Conservation (phyloP, 2,329 filamentous ascomycete species). For the Penicillium psychrosexuale region DNA sequence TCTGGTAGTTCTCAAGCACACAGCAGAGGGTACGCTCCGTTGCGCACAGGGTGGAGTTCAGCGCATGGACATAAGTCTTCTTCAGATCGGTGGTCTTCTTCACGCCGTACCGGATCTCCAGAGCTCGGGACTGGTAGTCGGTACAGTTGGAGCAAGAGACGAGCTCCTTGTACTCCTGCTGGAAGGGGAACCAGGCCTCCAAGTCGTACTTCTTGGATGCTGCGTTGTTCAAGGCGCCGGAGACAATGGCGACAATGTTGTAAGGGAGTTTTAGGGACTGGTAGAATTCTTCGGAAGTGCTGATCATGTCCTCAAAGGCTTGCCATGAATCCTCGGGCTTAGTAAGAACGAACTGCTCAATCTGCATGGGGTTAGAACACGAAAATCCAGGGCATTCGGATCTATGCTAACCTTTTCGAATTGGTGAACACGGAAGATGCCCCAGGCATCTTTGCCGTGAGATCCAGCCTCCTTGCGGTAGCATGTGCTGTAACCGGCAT, state of each 20-base stretch:
- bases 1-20: slow-evolving; percentile 95
- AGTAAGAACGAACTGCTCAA: slow-evolving; percentile 75
- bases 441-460: slow-evolving; percentile 92
- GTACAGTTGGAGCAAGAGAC: slow-evolving; percentile 98
- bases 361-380: slow-evolving; percentile 37
- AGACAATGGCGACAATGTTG: slow-evolving; percentile 89
- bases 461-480: slow-evolving; percentile 94
- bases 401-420: slow-evolving; percentile 72
- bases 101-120: slow-evolving; percentile 86
- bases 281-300: slow-evolving; percentile 90
- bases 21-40: slow-evolving; percentile 93
- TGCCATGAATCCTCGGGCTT: slow-evolving; percentile 91
- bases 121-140: slow-evolving; percentile 90
- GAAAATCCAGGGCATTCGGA: not conserved
- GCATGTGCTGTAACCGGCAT: slow-evolving; percentile 88
- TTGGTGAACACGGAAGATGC: slow-evolving; percentile 95
- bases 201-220: slow-evolving; percentile 92
- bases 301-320: slow-evolving; percentile 90
- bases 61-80: slow-evolving; percentile 91
- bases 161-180: slow-evolving; percentile 97
- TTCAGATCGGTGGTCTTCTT: slow-evolving; percentile 81
- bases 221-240: slow-evolving; percentile 89
- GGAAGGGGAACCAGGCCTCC: slow-evolving; percentile 94
- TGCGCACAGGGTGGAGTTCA: slow-evolving; percentile 86
- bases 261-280: slow-evolving; percentile 85